phyloP scores from a whole-genome alignment of 495 filamentous ascomycete genomes.

The Achaetomiella virescens region DNA sequence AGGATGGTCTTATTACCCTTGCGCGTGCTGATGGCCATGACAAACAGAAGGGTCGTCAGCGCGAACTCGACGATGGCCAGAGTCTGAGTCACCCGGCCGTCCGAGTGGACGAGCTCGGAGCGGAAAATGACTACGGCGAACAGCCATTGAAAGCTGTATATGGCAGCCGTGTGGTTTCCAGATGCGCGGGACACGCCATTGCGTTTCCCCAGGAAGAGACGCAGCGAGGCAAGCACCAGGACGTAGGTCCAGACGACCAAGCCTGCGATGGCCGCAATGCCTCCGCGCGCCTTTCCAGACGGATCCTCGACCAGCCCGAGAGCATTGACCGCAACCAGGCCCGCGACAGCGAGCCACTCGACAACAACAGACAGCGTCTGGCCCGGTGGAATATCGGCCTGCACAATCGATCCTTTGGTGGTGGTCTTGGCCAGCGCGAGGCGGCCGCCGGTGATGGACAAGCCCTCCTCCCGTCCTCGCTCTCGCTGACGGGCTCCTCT shows the following conservation, averaged over 20 bases:
- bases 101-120: conserved; percentile 75
- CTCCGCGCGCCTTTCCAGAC: conserved; percentile 23
- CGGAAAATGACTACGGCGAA: conserved; percentile 72
- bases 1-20: conserved; percentile 88
- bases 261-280: conserved; percentile 56
- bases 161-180: conserved; percentile 89
- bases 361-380: conserved; percentile 62
- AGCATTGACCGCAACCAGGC: conserved; percentile 60
- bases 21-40: conserved; percentile 71
- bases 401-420: conserved; percentile 58
- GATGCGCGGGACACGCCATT: conserved; percentile 61
- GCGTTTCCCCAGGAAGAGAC: conserved; percentile 66
- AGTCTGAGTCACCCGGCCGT: conserved; percentile 51
- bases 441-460: conserved; percentile 46
- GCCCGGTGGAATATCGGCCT: conserved; percentile 68
- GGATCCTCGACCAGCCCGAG: conserved; percentile 47
- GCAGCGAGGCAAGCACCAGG: conserved; percentile 62
- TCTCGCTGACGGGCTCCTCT: conserved; percentile 41
- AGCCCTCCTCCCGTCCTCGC: conserved; percentile 60
- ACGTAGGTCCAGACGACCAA: conserved; percentile 77
- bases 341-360: conserved; percentile 70
- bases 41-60: conserved; percentile 63
- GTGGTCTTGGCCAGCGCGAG: conserved; percentile 57
- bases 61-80: conserved; percentile 65
- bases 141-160: conserved; percentile 84